Percentiles rank a stretch among this genome's conserved stretches.
phyloP scores from a whole-genome alignment of 352 stramenopile genomes.

The Achlya hypogyna region DNA sequence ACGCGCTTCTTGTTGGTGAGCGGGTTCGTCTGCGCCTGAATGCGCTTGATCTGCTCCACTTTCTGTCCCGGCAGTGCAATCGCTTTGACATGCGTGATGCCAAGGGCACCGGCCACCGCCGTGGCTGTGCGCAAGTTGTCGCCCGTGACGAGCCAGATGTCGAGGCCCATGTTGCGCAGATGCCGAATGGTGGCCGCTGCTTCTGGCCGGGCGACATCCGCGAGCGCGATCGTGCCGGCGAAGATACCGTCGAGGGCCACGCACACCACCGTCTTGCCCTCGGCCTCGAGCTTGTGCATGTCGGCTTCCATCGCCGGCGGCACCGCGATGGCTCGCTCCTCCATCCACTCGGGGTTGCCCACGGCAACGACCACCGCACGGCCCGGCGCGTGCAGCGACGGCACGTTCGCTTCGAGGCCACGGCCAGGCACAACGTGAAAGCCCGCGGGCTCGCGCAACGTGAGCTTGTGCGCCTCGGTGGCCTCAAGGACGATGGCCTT shows the following conservation, averaged over 20 bases:
- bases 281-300: conserved; percentile 76
- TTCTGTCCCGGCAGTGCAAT: conserved; percentile 92
- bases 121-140: conserved; percentile 90
- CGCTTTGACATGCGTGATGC: conserved; percentile 78
- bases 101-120: conserved; percentile 82
- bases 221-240: conserved; percentile 63
- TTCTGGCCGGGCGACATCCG: conserved; percentile 66
- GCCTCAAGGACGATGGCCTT: conserved; percentile 77
- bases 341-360: conserved; percentile 69
- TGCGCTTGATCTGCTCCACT: conserved; percentile 81
- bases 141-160: conserved; percentile 85
- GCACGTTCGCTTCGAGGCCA: conserved; percentile 65
- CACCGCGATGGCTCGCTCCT: conserved; percentile 67
- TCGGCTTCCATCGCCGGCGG: conserved; percentile 46
- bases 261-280: conserved; percentile 79
- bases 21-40: conserved; percentile 61
- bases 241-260: conserved; percentile 63
- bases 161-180: conserved; percentile 66
- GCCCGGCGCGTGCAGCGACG: conserved; percentile 22
- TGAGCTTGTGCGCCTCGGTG: conserved; percentile 62
- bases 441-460: conserved; percentile 58
- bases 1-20: conserved; percentile 70
- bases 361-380: conserved; percentile 43
- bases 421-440: conserved; percentile 66
- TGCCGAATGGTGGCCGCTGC: conserved; percentile 58